These are phyloP conservation scores for Alternaria sp. DNA, from an alignment of 2,329 filamentous ascomycete species.

Conservation along the genomic window DNA sequence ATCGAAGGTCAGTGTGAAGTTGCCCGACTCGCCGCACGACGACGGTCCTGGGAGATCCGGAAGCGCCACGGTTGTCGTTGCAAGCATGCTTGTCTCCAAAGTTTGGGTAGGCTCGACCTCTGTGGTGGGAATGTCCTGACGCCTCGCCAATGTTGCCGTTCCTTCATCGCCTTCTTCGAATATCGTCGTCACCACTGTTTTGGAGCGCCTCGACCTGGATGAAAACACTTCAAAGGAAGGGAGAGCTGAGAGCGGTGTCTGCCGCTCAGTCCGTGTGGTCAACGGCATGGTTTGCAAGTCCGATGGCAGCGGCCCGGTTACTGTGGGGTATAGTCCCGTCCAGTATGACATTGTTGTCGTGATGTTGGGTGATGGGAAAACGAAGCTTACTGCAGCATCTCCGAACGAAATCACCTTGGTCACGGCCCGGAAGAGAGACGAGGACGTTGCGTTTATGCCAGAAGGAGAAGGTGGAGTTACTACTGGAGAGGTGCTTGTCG, in stretches of 20 bases:
- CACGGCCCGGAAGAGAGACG: conserved; percentile 18
- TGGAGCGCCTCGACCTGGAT: conserved; percentile 22
- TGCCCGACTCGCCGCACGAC: conserved; percentile 56
- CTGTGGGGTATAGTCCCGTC: conserved; percentile 41
- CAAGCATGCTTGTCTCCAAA: background rate
- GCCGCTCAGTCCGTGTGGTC: conserved; percentile 35
- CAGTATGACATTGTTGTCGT: conserved; percentile 46
- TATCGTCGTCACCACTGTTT: conserved; percentile 21
- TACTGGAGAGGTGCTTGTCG: background rate
- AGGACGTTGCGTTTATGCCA: conserved; percentile 5
- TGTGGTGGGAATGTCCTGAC: background rate
- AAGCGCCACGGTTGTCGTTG: conserved; percentile 1
- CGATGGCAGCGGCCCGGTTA: conserved; percentile 37
- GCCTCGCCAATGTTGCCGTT: conserved; percentile 4
- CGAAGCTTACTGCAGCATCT: conserved; percentile 34
- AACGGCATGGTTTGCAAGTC: conserved; percentile 28
- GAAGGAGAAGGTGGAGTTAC: background rate
- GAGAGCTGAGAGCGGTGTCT: conserved; percentile 33
- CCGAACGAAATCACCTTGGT: conserved; percentile 41
- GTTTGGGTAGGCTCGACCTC: background rate
- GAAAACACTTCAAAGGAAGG: conserved; percentile 28
- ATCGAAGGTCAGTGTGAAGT: conserved; percentile 52
- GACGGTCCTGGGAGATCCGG: conserved; percentile 25
- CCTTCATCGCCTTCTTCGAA: conserved; percentile 10
- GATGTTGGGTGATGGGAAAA: conserved; percentile 42